Evolutionary conservation across 805 yeast genomes (phyloP).

Genomic region (Scheffersomyces lignosus): DNA sequence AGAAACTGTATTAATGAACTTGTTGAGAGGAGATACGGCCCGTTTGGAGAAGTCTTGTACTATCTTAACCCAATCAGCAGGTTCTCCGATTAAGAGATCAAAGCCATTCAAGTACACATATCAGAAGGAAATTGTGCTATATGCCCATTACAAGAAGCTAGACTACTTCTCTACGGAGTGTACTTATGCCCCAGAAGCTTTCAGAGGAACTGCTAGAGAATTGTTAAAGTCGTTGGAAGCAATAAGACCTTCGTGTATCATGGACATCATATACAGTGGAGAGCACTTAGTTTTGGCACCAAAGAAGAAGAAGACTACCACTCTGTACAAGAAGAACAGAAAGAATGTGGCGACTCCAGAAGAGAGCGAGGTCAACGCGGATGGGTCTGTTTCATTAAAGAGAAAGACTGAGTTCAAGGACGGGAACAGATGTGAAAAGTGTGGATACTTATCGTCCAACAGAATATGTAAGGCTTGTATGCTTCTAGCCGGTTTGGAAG

Average conservation of each 20-base stretch:
- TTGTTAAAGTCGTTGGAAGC: slow-evolving; percentile 87
- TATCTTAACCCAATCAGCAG: slow-evolving; percentile 77
- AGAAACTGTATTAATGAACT: slow-evolving; percentile 93
- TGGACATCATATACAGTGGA: slow-evolving; percentile 93
- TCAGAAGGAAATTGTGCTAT: slow-evolving; percentile 94
- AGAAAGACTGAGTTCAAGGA: slow-evolving; percentile 41
- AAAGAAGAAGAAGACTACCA: slow-evolving; percentile 48
- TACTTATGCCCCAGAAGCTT: slow-evolving; percentile 97
- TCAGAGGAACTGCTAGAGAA: slow-evolving; percentile 95
- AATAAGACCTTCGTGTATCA: slow-evolving; percentile 86
- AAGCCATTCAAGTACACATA: slow-evolving; percentile 96
- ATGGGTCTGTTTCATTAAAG: slow-evolving; percentile 59
- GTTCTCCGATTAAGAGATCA: slow-evolving; percentile 88
- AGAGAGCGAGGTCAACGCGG: slow-evolving; percentile 56
- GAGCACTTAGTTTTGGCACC: slow-evolving; percentile 73
- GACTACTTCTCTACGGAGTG: slow-evolving; percentile 98
- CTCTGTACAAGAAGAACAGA: slow-evolving; percentile 30
- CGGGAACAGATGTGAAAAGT: slow-evolving; percentile 78
- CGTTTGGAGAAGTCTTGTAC: slow-evolving; percentile 85
- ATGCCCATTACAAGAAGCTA: slow-evolving; percentile 92
- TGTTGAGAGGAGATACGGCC: slow-evolving; percentile 94
- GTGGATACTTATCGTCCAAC: slow-evolving; percentile 91
- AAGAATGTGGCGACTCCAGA: slow-evolving; percentile 11
- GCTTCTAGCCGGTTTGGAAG: slow-evolving; percentile 79
- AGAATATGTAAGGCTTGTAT: slow-evolving; percentile 91